Percentiles rank a stretch among this genome's conserved stretches.
phyloP scores from a whole-genome alignment of 2,329 filamentous ascomycete genomes.

The Diaporthe velutina region DNA sequence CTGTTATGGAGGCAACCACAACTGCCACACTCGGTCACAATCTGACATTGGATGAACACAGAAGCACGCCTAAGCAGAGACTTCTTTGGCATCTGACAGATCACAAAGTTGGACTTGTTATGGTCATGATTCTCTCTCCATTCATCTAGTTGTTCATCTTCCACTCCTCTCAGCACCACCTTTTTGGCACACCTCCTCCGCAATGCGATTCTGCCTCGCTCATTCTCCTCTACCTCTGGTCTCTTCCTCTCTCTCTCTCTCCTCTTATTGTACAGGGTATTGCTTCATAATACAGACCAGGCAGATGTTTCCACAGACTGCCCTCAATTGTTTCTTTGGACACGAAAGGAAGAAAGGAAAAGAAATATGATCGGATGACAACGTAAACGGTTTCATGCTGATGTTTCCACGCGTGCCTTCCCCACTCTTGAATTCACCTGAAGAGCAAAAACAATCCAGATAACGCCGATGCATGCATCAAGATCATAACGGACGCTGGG shows the following conservation, averaged over 20 bases:
- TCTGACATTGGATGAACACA: slow-evolving; percentile 1
- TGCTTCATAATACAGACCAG: slow-evolving; percentile 30
- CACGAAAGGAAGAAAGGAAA: slow-evolving; percentile 3
- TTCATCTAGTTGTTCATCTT: not conserved
- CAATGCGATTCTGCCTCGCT: not conserved
- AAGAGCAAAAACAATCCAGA: not conserved
- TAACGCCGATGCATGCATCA: slow-evolving; percentile 20
- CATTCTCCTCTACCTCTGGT: not conserved
- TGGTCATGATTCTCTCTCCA: not conserved
- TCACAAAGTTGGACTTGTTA: not conserved
- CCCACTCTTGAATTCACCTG: not conserved
- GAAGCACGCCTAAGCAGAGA: not conserved
- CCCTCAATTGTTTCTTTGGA: slow-evolving; percentile 23
- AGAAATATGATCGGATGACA: not conserved
- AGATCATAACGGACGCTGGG: slow-evolving; percentile 21
- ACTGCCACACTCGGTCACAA: too few species aligned
- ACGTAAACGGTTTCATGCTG: slow-evolving; percentile 17
- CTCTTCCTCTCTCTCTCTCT: not conserved
- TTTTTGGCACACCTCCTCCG: not conserved
- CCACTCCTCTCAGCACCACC: not conserved
- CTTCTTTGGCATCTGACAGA: not conserved
- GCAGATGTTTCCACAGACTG: not conserved
- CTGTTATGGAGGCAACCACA: not conserved
- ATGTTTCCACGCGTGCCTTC: not conserved
- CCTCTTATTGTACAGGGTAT: slow-evolving; percentile 35